Base-by-base conservation (phyloP, 2,329 filamentous ascomycete genomes). In the Ampelomyces quisqualis region DNA sequence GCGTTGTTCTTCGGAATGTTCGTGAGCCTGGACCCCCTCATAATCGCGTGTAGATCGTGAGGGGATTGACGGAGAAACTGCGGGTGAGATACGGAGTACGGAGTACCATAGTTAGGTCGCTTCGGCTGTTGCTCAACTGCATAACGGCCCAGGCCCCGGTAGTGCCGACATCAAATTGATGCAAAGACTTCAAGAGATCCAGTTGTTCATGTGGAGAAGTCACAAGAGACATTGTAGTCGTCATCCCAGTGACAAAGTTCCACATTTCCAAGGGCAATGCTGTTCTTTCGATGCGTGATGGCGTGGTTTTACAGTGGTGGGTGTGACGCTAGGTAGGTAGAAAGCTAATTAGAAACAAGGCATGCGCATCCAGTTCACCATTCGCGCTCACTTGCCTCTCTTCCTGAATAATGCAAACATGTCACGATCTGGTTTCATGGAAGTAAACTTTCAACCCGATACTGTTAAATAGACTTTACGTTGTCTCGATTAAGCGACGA, bases 131-230 rank as follows among this genome's bases (percentile, higher is more conserved):
- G n/a, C n/a, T n/a, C n/a, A n/a, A 19, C 19, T 18, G 15, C 17
- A 24, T 10, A 21, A 26, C 33, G 26, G 40, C 36, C 14, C 15
- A 14, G 30, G 11, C 19, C 13, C 32, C 22, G 40, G 29, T 18
- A 33, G 29, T 22, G 19, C 45, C 45, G 45, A 43, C 10, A 40
- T 47, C 40, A 43, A 27, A 43, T 34, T 47, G 38, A 34, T 22
- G 23, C 31, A 13, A 42, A 13, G 30, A 22, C 34, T 31, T 35
- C 27, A 22, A 21, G n/a, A 34, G 9, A 21, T 29, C 27, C 28
- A 28, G 27, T 13, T 37, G 17, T 27, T 33, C 17, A 31, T 35
- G 38, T 17, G 38, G 38, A 30, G 26, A 30, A 41, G 11, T 21
- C 30, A 35, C 31, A 41, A 35, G 26, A 32, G 19, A 24, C 10